These are phyloP conservation scores for Ceratobasidium sp. DNA, from an alignment of 1,284 basidiomycete species.

Conservation along the genomic window DNA sequence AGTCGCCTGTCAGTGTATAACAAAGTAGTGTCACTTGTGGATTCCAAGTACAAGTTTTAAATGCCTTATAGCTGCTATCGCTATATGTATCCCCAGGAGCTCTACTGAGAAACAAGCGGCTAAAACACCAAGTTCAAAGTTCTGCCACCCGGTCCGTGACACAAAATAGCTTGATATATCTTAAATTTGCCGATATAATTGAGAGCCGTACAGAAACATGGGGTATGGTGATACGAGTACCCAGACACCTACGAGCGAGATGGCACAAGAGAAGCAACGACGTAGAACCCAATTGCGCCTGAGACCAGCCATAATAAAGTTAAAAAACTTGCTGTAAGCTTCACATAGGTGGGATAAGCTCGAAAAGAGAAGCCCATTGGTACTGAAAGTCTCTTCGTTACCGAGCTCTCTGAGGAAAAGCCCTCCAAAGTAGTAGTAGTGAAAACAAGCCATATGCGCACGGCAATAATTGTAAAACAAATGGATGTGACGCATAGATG, in stretches of 20 bases:
- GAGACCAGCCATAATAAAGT: neutral
- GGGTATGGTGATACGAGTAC: no score
- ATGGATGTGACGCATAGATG: neutral
- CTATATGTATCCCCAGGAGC: neutral
- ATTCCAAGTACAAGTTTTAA: neutral
- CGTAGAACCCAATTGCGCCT: neutral
- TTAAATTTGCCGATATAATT: no score
- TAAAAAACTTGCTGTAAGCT: neutral
- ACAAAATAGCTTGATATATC: neutral
- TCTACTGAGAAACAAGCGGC: conserved; percentile 2
- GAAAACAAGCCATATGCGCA: neutral
- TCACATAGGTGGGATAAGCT: neutral
- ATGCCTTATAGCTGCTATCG: no score
- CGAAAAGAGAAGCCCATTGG: neutral
- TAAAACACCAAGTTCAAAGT: no score
- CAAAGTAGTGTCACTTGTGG: neutral
- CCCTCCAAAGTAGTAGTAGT: neutral
- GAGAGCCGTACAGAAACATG: no score
- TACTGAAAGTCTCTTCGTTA: neutral
- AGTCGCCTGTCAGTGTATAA: neutral
- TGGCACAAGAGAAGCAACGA: neutral
- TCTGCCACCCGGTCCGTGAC: no score
- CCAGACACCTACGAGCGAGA: neutral
- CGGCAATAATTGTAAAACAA: neutral
- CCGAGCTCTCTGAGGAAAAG: neutral